These are phyloP conservation scores for Hypoxylon fragiforme DNA, from an alignment of 495 filamentous ascomycete genomes.

Conservation along the genomic window DNA sequence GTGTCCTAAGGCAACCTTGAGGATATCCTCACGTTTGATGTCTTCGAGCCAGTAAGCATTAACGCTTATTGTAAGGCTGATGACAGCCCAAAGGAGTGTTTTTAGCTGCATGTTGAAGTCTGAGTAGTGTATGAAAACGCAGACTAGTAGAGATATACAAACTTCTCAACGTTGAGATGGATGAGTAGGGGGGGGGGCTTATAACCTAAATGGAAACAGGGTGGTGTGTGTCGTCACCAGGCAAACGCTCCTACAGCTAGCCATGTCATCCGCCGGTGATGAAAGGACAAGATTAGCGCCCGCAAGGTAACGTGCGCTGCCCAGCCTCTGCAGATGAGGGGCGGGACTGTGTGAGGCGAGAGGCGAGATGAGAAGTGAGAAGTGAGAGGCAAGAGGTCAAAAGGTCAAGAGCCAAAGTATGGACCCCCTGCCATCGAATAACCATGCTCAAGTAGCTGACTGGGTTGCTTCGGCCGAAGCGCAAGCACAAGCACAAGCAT, in stretches of 20 bases:
- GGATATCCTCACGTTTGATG: slow-evolving; percentile 40
- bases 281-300: slow-evolving; percentile 9
- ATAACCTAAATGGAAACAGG: slow-evolving; percentile 25
- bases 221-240: slow-evolving; percentile 27
- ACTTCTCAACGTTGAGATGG: slow-evolving; percentile 18
- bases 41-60: slow-evolving; percentile 52
- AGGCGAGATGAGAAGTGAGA: no score
- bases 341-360: slow-evolving; percentile 9
- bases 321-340: slow-evolving; percentile 7
- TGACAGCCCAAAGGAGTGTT: slow-evolving; percentile 44
- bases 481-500: slow-evolving; percentile 3
- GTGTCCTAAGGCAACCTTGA: background rate
- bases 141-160: slow-evolving; percentile 14
- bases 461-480: slow-evolving; percentile 24
- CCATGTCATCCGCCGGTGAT: slow-evolving; percentile 20
- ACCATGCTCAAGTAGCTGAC: slow-evolving; percentile 18
- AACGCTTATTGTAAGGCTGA: slow-evolving; percentile 41
- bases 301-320: slow-evolving; percentile 31
- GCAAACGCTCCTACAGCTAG: slow-evolving; percentile 17
- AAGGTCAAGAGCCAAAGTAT: slow-evolving; percentile 12
- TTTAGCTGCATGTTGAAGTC: slow-evolving; percentile 44
- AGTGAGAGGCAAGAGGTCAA: no score
- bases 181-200: slow-evolving; percentile 24
- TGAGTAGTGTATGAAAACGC: slow-evolving; percentile 18
- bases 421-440: slow-evolving; percentile 6